Evolutionary conservation across 805 yeast species (phyloP), one percentile per base, ranked within the genome.

Genomic region (Ogataea salicorniae): DNA sequence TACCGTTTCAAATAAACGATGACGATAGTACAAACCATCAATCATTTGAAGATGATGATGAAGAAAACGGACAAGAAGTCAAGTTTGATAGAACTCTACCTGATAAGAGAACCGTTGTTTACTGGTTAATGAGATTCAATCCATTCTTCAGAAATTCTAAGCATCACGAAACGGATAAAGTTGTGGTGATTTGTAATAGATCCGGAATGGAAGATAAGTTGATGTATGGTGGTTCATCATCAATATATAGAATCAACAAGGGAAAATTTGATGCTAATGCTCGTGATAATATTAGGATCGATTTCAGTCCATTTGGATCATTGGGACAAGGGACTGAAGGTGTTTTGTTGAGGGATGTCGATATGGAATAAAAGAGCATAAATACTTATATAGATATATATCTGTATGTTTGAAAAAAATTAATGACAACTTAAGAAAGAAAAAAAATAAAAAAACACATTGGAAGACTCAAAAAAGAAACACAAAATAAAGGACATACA

Each of bases 171-270:
- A 48, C 44, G 40, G 46, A 56, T 44, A 46, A 56, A 46, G 13
- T 64, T 57, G 74, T 84, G 13, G 76, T 84, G 0, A 59, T 81
- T 6, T 80, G 89, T 55, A 89, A 90, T 61, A 70, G 97, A 52
- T 69, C 79, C 9, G 97, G 97, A 0, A 68, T 83, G n/a, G 97
- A 90, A 60, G 81, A 72, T 42, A 77, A 75, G 37, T 75, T 81
- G 1, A 63, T 80, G 52, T 88, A 84, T 52, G 89, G 83, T 1
- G 92, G 95, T 5, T 74, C 87, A 1, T 70, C 80, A 3, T 72
- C 75, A 20, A 77, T 87, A 4, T 62, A 78, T 39, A 74, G 77
- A 50, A 84, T 85, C 54, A 72, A 72, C 51, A 79, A 79, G 0
- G 54, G 58, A 16, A 26, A 13, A 3, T 45, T 49, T 17, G 57